A percentile compares a stretch with the other conserved stretches of the same genome.
Evolutionary conservation across 371 early-diverging fungal genomes (phyloP).

Genomic region (Lichtheimia ramosa): DNA sequence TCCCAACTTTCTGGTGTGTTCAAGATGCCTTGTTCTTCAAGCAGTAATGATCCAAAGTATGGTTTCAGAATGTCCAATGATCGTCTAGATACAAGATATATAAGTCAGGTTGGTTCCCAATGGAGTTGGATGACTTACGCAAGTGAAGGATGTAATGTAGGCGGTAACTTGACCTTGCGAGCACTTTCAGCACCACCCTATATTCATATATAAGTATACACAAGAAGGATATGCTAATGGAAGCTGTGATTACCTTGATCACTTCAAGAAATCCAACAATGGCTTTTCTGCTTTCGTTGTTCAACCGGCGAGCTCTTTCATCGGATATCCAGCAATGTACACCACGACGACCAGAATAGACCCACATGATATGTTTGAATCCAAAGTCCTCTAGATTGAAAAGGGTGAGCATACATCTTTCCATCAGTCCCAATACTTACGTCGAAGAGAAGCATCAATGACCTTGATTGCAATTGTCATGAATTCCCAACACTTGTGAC

Average conservation of each 20-base stretch:
- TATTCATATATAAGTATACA: constrained; percentile 7
- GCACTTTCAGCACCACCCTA: constrained; percentile 74
- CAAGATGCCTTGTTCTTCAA: constrained; percentile 75
- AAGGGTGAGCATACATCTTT: background rate
- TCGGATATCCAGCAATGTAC: constrained; percentile 99
- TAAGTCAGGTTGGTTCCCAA: background rate
- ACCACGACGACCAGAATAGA: constrained; percentile 98
- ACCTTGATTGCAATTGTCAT: constrained; percentile 93
- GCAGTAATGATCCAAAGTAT: constrained; percentile 67
- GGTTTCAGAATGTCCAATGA: constrained; percentile 60
- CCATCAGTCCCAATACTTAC: constrained; percentile 27
- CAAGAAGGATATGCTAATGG: background rate
- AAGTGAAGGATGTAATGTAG: constrained; percentile 63
- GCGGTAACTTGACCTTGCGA: constrained; percentile 70
- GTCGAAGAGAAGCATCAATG: constrained; percentile 70
- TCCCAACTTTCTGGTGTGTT: constrained; percentile 61
- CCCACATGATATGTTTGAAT: constrained; percentile 93
- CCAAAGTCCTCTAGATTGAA: constrained; percentile 87
- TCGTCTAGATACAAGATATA: constrained; percentile 41
- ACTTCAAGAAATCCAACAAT: constrained; percentile 87
- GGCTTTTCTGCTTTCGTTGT: constrained; percentile 78
- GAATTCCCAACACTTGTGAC: constrained; percentile 92
- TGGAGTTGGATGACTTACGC: constrained; percentile 34
- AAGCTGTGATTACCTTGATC: constrained; percentile 52
- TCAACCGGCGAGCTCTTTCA: constrained; percentile 78